A percentile compares a stretch with the other conserved stretches of the same genome.
phyloP scores from a whole-genome alignment of 257 asterid genomes.

The Solanum chilense region DNA sequence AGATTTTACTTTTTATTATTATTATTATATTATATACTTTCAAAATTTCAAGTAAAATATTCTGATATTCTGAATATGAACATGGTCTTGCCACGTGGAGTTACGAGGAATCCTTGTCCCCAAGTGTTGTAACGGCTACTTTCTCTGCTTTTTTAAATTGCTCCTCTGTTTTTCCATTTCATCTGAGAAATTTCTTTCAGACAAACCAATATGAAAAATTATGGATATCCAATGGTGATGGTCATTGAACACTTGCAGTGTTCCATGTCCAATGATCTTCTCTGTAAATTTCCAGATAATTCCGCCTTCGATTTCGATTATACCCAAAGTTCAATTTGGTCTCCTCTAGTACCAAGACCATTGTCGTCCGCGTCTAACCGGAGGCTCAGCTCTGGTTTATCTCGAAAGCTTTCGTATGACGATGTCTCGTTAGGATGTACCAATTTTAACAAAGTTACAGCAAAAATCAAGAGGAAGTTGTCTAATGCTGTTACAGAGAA shows the following conservation, averaged over 20 bases:
- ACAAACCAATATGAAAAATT: not conserved
- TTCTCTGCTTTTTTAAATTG: not conserved
- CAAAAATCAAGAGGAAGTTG: slow-evolving; percentile 46
- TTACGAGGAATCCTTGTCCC: not conserved
- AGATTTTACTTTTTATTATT: too few relatives aligned
- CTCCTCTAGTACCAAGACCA: slow-evolving; percentile 58
- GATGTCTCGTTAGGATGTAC: slow-evolving; percentile 1
- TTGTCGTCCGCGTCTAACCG: not conserved
- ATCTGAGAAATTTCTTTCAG: not conserved
- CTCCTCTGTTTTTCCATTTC: not conserved
- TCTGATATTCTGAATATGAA: not conserved
- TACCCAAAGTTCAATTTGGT: slow-evolving; percentile 92
- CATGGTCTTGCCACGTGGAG: not conserved
- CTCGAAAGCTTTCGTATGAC: slow-evolving; percentile 27
- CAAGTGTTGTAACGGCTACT: not conserved
- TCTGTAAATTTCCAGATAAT: slow-evolving; percentile 72
- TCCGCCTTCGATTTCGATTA: slow-evolving; percentile 82
- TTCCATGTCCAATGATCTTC: slow-evolving; percentile 65
- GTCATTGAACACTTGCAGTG: slow-evolving; percentile 73
- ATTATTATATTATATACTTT: too few relatives aligned
- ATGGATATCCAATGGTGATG: slow-evolving; percentile 16
- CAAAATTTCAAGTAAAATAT: too few relatives aligned
- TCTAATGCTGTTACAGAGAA: slow-evolving; percentile 17
- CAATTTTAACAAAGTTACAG: slow-evolving; percentile 31
- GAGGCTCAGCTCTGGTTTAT: slow-evolving; percentile 2